Evolutionary conservation across 2,329 filamentous ascomycete species (phyloP), one percentile per base, ranked within the genome.

Genomic region (Aspergillus cejpii): DNA sequence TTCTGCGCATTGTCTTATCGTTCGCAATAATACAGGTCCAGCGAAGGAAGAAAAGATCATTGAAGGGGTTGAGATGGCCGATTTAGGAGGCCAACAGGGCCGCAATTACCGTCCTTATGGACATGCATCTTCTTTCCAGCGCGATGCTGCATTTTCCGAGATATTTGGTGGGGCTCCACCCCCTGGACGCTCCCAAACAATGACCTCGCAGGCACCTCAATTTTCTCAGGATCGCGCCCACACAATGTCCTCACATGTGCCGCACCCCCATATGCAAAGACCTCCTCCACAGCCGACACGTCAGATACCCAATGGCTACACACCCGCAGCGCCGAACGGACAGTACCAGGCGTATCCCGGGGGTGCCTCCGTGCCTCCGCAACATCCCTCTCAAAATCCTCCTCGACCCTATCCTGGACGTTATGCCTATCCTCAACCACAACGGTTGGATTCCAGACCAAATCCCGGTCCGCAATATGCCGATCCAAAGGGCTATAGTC

Each of bases 141-240:
- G 92, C 71, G 90, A 98, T 79, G 87, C 88, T 56, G 92, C 91
- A 54, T 98, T 94, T 69, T 88, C 86, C 55, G 91, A 91, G 71
- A 97, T 97, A 64, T 98, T 97, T 66, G 92, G 91, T 57, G 83
- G 82, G 53, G 79, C 87, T 53, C 89, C 87, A 53, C 88, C 88
- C 37, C 81, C 87, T 37, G 91, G 91, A 47, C 84, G 92, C 66
- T 94, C 90, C 46, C 90, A 96, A 63, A 96, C 91, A 20, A 96
- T 97, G 89, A 92, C 84, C 52, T 89, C 86, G 44, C 83, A 88
- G 53, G 77, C 84, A 24, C 70, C 74, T 47, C 80, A 79, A 58
- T 74, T 77, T 47, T 73, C 75, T 41, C 72, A 74, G 41, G 86
- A 85, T 56, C 81, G 90, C 57, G 87, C 88, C 38, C 83, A 87